Conservation (phyloP, 1,284 basidiomycete genomes). For the Malassezia cuniculi region DNA sequence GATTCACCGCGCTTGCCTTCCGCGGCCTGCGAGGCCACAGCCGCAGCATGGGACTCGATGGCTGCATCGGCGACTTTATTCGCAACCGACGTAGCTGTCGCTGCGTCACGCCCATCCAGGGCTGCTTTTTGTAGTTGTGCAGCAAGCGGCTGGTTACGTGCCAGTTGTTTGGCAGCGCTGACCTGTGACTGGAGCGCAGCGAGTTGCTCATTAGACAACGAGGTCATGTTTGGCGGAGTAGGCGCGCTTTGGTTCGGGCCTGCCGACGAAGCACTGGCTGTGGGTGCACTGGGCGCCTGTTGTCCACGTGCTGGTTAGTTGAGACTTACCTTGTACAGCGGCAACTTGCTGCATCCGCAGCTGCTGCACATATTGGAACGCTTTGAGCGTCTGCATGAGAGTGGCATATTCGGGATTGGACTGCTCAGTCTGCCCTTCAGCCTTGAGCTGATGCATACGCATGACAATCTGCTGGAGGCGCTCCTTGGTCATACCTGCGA, state of each 20-base stretch:
- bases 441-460: slow-evolving; percentile 46
- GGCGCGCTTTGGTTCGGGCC: not conserved
- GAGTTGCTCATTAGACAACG: slow-evolving; percentile 55
- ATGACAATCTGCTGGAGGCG: slow-evolving; percentile 31
- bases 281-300: slow-evolving; percentile 54
- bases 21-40: slow-evolving; percentile 45
- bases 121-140: slow-evolving; percentile 65
- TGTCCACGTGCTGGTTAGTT: slow-evolving; percentile 17
- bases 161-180: slow-evolving; percentile 71
- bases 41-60: slow-evolving; percentile 51
- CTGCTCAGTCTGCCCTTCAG: slow-evolving; percentile 43
- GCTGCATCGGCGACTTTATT: slow-evolving; percentile 67
- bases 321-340: slow-evolving; percentile 17
- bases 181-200: slow-evolving; percentile 75
- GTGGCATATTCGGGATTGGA: slow-evolving; percentile 44
- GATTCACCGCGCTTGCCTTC: slow-evolving; percentile 29
- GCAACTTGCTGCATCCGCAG: slow-evolving; percentile 34
- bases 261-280: slow-evolving; percentile 47
- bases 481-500: slow-evolving; percentile 41
- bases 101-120: slow-evolving; percentile 48
- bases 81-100: slow-evolving; percentile 57
- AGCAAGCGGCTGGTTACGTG: slow-evolving; percentile 66
- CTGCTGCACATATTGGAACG: slow-evolving; percentile 40
- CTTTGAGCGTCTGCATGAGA: slow-evolving; percentile 38
- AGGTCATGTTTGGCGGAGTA: slow-evolving; percentile 17